phyloP scores from a whole-genome alignment of 2,329 filamentous ascomycete species.

The Scleromitrula shiraiana region DNA sequence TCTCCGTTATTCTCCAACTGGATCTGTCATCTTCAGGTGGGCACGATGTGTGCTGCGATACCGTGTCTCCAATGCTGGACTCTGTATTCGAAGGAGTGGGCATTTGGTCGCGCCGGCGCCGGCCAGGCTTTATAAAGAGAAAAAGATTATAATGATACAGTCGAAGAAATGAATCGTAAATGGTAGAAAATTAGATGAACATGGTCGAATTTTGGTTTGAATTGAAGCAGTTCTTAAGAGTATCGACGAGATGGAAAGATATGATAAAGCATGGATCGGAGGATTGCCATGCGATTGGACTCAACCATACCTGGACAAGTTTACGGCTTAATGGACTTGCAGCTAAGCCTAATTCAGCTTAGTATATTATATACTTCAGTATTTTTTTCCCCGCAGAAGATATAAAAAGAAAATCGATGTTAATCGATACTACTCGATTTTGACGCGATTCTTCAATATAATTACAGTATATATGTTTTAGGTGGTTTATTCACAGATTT shows the following conservation, averaged over 20 bases:
- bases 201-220: conserved; percentile 17
- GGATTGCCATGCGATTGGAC: conserved; percentile 7
- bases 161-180: too few species aligned
- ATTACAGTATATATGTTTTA: too few species aligned
- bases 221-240: conserved; percentile 15
- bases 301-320: too few species aligned
- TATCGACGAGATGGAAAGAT: conserved; percentile 13
- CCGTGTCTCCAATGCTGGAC: conserved; percentile 17
- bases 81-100: conserved; percentile 28
- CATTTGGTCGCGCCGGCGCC: conserved; percentile 29
- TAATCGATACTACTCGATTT: too few species aligned
- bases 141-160: conserved; percentile 27
- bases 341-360: neutral
- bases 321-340: too few species aligned
- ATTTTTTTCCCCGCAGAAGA: conserved; percentile 6
- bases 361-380: neutral
- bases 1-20: conserved; percentile 29
- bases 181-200: conserved; percentile 24
- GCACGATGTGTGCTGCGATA: conserved; percentile 33
- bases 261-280: conserved; percentile 14
- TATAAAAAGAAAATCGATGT: conserved; percentile 2
- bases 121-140: conserved; percentile 21
- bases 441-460: too few species aligned
- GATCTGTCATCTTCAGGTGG: conserved; percentile 35
- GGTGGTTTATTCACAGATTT: too few species aligned